These are phyloP conservation scores for Eremothecium sinecaudum DNA, from an alignment of 1,139 yeast species.

Conservation along the genomic window DNA sequence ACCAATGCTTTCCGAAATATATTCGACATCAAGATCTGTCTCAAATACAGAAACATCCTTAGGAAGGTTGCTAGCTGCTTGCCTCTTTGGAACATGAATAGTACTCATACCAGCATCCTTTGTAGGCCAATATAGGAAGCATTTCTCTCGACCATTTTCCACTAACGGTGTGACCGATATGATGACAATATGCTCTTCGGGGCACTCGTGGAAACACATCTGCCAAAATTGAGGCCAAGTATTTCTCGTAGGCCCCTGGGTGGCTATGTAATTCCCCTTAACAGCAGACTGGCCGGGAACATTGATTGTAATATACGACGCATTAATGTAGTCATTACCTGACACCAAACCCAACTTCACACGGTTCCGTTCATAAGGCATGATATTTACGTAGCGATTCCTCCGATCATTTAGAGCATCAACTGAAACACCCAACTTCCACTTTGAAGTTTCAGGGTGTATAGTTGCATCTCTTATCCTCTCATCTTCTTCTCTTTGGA, in stretches of 20 bases:
- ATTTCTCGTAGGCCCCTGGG: constrained; percentile 60
- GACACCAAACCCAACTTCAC: constrained; percentile 35
- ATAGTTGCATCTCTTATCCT: constrained; percentile 32
- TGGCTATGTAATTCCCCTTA: constrained; percentile 40
- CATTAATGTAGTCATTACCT: constrained; percentile 40
- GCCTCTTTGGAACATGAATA: constrained; percentile 13
- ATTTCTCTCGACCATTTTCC: constrained; percentile 54
- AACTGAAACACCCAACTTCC: constrained; percentile 30
- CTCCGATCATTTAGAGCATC: constrained; percentile 28
- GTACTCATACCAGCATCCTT: constrained; percentile 9
- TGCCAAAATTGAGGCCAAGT: constrained; percentile 79
- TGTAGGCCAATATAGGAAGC: constrained; percentile 65
- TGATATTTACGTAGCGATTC: constrained; percentile 47
- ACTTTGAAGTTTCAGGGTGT: constrained; percentile 21
- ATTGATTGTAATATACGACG: constrained; percentile 32
- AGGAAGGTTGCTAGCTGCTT: constrained; percentile 15
- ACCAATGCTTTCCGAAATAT: constrained; percentile 13
- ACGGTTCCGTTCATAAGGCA: constrained; percentile 52
- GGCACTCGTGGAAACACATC: constrained; percentile 52
- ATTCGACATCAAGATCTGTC: constrained; percentile 16
- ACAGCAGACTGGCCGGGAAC: constrained; percentile 19
- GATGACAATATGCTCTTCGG: constrained; percentile 43
- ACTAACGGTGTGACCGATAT: constrained; percentile 81
- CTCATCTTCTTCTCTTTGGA: constrained; percentile 30
- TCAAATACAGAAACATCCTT: constrained; percentile 19